Base-by-base conservation (phyloP, 1,139 yeast genomes). In the Citeromyces hawaiiensis region DNA sequence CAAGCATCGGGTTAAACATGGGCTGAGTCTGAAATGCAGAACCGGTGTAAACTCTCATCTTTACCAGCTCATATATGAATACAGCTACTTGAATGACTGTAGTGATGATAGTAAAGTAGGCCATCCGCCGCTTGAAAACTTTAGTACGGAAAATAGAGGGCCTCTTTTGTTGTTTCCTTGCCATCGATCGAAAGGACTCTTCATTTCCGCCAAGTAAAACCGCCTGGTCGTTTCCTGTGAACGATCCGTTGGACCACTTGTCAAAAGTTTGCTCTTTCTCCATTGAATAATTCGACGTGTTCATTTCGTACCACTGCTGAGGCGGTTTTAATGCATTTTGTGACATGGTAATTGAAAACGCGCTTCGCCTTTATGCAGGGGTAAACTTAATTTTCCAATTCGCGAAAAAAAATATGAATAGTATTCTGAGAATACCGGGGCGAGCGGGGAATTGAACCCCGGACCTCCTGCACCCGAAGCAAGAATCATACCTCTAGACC, bases 361-460 rank as follows among this genome's bases (percentile, higher is more conserved):
- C 17, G 17, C 34, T 9, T 10, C 34, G 34, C 34, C 34, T 30
- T 6, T 9, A 30, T 30, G 34, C 34, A 30, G 34, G 34, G 34
- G 34, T 30, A 7, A 23, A 23, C 11, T 19, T 19, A 5, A 19
- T 19, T 19, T 23, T 11, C 27, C 5, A 11, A 23, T 23, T 11
- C 11, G 11, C 11, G 9, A 16, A 16, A 9, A 30, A 16, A 30
- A 30, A 30, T 14, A 7, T 9, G 13, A 7, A 14, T 14, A 16
- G 17, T 16, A 13, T 30, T 14, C 34, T 14, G 17, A 30, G 34
- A 78, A 61, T 88, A 72, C 59, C 81, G 64, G 41, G 94, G 94
- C 27, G 96, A 86, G 57, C 93, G 93, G 59, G 91, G 96, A 51
- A 91, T 91, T 64, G 83, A 76, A 45, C 91, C 97, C 56, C 85